Percentiles rank a stretch among this genome's conserved stretches.
These are phyloP conservation scores for Tulasnella sp. DNA, from an alignment of 768 basidiomycete genomes.

Conservation along the genomic window DNA sequence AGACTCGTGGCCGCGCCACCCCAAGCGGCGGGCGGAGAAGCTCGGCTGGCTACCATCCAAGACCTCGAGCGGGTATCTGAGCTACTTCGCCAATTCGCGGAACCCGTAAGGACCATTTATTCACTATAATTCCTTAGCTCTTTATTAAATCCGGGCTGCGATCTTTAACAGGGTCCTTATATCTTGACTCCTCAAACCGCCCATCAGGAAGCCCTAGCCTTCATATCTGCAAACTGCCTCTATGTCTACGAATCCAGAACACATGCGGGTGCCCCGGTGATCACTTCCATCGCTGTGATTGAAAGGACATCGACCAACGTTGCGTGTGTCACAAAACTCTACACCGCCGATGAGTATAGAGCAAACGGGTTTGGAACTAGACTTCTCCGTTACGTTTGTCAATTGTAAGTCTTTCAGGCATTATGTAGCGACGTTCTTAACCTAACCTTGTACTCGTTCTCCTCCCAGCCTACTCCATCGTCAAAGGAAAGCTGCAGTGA, in stretches of 20 bases:
- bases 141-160: too few species aligned
- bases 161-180: not conserved
- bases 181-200: not conserved
- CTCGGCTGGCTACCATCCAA: not conserved
- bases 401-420: not conserved
- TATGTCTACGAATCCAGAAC: not conserved
- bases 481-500: too few species aligned
- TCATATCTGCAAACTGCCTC: not conserved
- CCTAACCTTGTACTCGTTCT: too few species aligned
- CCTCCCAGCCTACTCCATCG: too few species aligned
- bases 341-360: not conserved
- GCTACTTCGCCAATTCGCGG: not conserved
- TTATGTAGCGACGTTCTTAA: too few species aligned
- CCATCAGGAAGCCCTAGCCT: not conserved
- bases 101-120: not conserved
- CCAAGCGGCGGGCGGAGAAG: too few species aligned
- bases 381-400: not conserved
- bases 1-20: too few species aligned
- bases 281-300: not conserved
- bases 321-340: not conserved
- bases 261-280: not conserved
- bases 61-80: not conserved
- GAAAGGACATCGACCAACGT: not conserved
- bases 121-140: too few species aligned
- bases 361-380: not conserved